Base-by-base conservation (phyloP, 1,139 yeast species). In the Meyerozyma athensensis region DNA sequence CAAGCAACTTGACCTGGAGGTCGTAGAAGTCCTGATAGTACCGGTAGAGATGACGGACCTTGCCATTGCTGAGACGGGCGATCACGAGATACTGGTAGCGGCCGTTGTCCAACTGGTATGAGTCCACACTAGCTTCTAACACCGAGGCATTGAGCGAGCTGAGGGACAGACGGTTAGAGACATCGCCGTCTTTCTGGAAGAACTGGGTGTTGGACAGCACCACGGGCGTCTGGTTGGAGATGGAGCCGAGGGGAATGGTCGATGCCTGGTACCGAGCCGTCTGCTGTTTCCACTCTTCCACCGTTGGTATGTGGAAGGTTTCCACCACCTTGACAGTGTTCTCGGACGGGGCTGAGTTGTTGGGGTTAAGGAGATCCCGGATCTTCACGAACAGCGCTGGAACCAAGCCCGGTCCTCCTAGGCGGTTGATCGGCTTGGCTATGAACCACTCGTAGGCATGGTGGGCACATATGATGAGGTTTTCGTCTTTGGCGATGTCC, bases 381-480 rank as follows among this genome's bases (percentile, higher is more conserved):
- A 92, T 77, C 53, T 86, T 86, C 22, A 92, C 95, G 55, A 86
- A 92, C 19, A 87, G 78, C 4, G 86, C 94, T 0, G 98, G 98
- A 9, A 92, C 95, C 40, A 92, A 70, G 1, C 98, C 98, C 0
- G 97, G 97, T 0, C 97, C 98, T 12, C 98, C 98, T 36, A 92
- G 69, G 38, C 97, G 71, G 44, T 94, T 95, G 38, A 92, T 86
- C 6, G 97, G 97, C 58, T 92, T 92, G 10, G 97, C 97, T 41
- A 92, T 94, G 53, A 89, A 90, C 98, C 98, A 92, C 61, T 92
- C 98, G 49, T 74, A 86, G 42, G 87, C 92, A 54, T 92, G 95
- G 61, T 90, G 97, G 2, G 98, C 98, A 61, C 96, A 92, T 13
- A 92, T 79, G 30, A 89, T 86, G 48, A 92, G 75, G 50, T 86